Evolutionary conservation across 2,329 filamentous ascomycete genomes (phyloP).

Genomic region (Pyrenophora tritici-repentis): DNA sequence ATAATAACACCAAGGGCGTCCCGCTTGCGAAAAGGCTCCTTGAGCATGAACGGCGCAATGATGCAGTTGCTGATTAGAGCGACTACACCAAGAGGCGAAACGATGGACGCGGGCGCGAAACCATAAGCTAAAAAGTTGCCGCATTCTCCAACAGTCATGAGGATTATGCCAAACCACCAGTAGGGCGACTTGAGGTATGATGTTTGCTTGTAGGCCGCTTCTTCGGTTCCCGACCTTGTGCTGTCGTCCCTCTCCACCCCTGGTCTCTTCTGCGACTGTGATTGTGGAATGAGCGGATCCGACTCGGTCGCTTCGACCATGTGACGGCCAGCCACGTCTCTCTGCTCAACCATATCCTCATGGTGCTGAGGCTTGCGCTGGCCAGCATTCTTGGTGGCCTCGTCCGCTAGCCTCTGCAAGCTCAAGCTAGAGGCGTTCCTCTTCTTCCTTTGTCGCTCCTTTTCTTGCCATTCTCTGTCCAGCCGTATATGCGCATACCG

Average conservation of each 20-base stretch:
- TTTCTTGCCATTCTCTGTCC: constrained; percentile 68
- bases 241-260: constrained; percentile 36
- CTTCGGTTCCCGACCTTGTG: constrained; percentile 21
- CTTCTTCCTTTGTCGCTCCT: constrained; percentile 40
- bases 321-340: constrained; percentile 5
- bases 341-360: constrained; percentile 4
- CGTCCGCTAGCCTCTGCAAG: constrained; percentile 41
- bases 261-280: constrained; percentile 1
- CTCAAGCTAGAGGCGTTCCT: constrained; percentile 51
- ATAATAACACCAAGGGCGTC: constrained; percentile 89
- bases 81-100: constrained; percentile 95
- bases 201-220: constrained; percentile 57
- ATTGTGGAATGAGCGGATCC: constrained; percentile 37
- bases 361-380: constrained; percentile 10
- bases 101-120: constrained; percentile 95
- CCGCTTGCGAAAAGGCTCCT: constrained; percentile 82
- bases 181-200: constrained; percentile 89
- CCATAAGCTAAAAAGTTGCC: constrained; percentile 98
- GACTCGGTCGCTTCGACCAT: constrained; percentile 36
- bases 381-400: constrained; percentile 23
- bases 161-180: constrained; percentile 92
- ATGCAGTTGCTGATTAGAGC: constrained; percentile 95
- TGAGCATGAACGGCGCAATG: constrained; percentile 91
- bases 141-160: constrained; percentile 91
- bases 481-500: constrained; percentile 91